Evolutionary conservation across 2,329 filamentous ascomycete species (phyloP).

Genomic region (Aspergillus sp.): DNA sequence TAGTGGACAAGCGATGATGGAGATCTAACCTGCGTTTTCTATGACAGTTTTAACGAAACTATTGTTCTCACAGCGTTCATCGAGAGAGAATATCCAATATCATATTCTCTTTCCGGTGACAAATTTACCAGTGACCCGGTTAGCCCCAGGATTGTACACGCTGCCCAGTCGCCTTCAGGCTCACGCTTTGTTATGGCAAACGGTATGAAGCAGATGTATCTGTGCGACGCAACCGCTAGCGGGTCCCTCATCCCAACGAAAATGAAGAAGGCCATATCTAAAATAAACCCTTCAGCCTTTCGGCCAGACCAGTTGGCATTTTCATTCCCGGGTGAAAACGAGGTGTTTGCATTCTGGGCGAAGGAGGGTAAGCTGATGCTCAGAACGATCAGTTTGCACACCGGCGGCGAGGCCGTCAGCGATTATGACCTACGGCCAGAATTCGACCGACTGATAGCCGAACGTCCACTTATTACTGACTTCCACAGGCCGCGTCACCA

Average conservation of each 20-base stretch:
- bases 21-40: slow-evolving; percentile 36
- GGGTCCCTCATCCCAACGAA: slow-evolving; percentile 27
- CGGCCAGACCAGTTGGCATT: slow-evolving; percentile 32
- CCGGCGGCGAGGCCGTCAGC: slow-evolving; percentile 22
- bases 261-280: slow-evolving; percentile 32
- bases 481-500: slow-evolving; percentile 15
- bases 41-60: slow-evolving; percentile 27
- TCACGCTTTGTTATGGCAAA: slow-evolving; percentile 31
- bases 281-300: slow-evolving; percentile 32
- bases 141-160: slow-evolving; percentile 33
- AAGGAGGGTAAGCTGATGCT: slow-evolving; percentile 27
- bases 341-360: slow-evolving; percentile 21
- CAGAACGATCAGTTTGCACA: slow-evolving; percentile 26
- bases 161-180: slow-evolving; percentile 36
- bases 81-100: slow-evolving; percentile 20
- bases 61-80: slow-evolving; percentile 30
- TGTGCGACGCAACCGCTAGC: slow-evolving; percentile 33
- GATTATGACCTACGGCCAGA: slow-evolving; percentile 34
- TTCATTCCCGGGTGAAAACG: slow-evolving; percentile 26
- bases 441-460: slow-evolving; percentile 29
- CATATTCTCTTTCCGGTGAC: slow-evolving; percentile 17
- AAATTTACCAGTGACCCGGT: slow-evolving; percentile 29
- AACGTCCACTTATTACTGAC: slow-evolving; percentile 13
- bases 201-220: slow-evolving; percentile 36
- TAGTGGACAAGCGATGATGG: slow-evolving; percentile 36